Percentiles rank a stretch among this genome's conserved stretches.
Conservation (phyloP, 805 yeast genomes). For the Cyberlindnera americana region DNA sequence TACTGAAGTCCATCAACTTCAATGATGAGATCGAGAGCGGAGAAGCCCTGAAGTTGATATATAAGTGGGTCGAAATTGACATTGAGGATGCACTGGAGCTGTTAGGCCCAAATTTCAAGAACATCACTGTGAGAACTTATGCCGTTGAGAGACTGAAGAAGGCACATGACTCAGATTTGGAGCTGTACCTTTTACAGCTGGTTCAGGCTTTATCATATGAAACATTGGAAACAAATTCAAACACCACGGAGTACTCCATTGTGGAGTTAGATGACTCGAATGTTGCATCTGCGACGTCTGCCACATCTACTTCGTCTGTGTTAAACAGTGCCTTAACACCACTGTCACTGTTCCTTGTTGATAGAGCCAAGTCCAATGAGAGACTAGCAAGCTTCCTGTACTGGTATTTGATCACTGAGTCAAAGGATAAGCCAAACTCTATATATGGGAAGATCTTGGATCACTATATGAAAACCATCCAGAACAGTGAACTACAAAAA, state of each 20-base stretch:
- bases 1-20: constrained; percentile 86
- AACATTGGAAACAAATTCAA: constrained; percentile 11
- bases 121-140: constrained; percentile 70
- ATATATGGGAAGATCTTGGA: constrained; percentile 44
- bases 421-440: constrained; percentile 56
- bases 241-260: constrained; percentile 36
- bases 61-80: constrained; percentile 70
- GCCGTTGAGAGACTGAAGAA: constrained; percentile 81
- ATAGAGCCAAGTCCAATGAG: constrained; percentile 61
- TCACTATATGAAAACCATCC: constrained; percentile 39
- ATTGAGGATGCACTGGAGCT: constrained; percentile 85
- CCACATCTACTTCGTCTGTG: constrained; percentile 25
- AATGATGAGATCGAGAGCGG: constrained; percentile 75
- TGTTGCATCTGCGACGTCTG: constrained; percentile 14
- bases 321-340: constrained; percentile 44
- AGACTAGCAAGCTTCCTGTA: constrained; percentile 78
- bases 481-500: constrained; percentile 35
- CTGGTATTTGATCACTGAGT: constrained; percentile 90
- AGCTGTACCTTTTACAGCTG: constrained; percentile 78
- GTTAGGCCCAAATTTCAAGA: constrained; percentile 72
- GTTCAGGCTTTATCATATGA: constrained; percentile 93
- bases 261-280: constrained; percentile 30
- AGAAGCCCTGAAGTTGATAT: constrained; percentile 72
- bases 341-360: constrained; percentile 69
- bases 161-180: constrained; percentile 78